phyloP scores from a whole-genome alignment of 2,329 filamentous ascomycete species.

The Apiospora marii region DNA sequence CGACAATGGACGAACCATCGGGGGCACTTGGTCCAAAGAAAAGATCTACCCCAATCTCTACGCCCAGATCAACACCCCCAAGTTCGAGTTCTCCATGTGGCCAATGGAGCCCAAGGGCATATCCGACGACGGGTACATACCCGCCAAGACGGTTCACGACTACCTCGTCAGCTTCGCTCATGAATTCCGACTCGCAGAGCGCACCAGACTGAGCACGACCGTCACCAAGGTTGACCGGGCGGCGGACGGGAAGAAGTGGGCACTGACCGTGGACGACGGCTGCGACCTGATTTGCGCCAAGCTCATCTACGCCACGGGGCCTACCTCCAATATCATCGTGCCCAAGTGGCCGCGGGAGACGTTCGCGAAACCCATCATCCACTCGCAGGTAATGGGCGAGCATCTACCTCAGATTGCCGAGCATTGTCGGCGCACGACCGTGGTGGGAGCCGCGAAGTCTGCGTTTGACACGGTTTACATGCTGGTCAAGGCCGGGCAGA shows the following conservation, averaged over 20 bases:
- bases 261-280: not conserved
- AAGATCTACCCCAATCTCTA: constrained; percentile 30
- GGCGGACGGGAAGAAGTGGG: too few relatives aligned
- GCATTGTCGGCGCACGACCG: constrained; percentile 29
- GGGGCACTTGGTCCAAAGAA: constrained; percentile 29
- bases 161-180: too few relatives aligned
- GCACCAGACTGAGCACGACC: too few relatives aligned
- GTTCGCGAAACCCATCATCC: constrained; percentile 33
- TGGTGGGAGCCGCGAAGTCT: constrained; percentile 40
- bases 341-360: not conserved
- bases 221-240: too few relatives aligned
- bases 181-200: too few relatives aligned
- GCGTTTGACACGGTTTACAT: constrained; percentile 39
- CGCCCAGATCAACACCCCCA: constrained; percentile 26
- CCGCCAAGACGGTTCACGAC: not conserved
- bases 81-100: not conserved
- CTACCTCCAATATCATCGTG: not conserved
- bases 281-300: not conserved
- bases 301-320: constrained; percentile 2
- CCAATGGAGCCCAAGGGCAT: constrained; percentile 2
- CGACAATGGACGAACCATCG: constrained; percentile 27
- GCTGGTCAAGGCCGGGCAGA: constrained; percentile 36
- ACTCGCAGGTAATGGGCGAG: constrained; percentile 35
- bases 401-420: constrained; percentile 31
- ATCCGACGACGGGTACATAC: not conserved